Evolutionary conservation across 352 stramenopile species (phyloP).

Genomic region (Thalassiosira livingstoniorum): DNA sequence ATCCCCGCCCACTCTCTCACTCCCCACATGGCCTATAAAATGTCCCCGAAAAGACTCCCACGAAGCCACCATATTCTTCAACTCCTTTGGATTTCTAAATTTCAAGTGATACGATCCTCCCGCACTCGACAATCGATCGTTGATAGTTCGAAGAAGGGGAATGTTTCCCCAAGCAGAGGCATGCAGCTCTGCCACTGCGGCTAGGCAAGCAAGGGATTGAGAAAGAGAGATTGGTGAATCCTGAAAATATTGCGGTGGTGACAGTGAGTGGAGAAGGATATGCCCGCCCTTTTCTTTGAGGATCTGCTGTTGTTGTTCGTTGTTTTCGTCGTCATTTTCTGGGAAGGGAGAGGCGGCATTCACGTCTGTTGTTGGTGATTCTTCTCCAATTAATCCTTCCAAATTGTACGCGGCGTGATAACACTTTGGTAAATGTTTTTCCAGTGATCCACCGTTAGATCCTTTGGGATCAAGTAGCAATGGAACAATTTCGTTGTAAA

Average conservation of each 20-base stretch:
- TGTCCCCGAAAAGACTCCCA: slow-evolving; percentile 70
- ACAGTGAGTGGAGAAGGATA: slow-evolving; percentile 67
- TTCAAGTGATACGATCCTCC: slow-evolving; percentile 73
- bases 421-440: slow-evolving; percentile 42
- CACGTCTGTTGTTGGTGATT: slow-evolving; percentile 33
- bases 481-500: slow-evolving; percentile 75
- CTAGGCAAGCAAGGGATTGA: slow-evolving; percentile 60
- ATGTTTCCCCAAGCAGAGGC: slow-evolving; percentile 66
- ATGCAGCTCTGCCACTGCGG: slow-evolving; percentile 70
- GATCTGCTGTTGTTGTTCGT: slow-evolving; percentile 1
- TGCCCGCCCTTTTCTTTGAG: slow-evolving; percentile 40
- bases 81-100: slow-evolving; percentile 77
- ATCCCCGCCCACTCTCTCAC: background rate
- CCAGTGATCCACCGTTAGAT: background rate
- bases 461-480: slow-evolving; percentile 23
- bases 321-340: slow-evolving; percentile 8
- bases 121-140: slow-evolving; percentile 50
- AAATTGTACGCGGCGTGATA: slow-evolving; percentile 60
- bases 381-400: slow-evolving; percentile 61
- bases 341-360: slow-evolving; percentile 18
- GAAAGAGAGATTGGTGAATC: slow-evolving; percentile 66
- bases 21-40: slow-evolving; percentile 20
- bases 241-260: slow-evolving; percentile 66
- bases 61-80: slow-evolving; percentile 58
- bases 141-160: slow-evolving; percentile 56